Conservation (phyloP, 2,329 filamentous ascomycete genomes). For the Dryadomyces sulphureus region DNA sequence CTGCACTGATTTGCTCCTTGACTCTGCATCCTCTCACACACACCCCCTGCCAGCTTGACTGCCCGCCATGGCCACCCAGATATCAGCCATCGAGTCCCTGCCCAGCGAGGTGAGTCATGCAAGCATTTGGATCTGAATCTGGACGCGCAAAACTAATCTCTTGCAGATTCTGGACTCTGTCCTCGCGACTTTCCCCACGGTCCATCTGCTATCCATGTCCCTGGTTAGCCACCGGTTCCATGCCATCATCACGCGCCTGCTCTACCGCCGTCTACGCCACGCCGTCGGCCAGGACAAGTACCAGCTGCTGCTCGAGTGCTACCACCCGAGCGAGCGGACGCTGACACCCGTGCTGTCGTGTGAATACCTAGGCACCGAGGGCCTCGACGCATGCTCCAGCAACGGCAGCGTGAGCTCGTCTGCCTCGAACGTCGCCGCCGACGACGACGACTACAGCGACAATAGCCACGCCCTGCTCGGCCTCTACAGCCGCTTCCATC, state of each 20-base stretch:
- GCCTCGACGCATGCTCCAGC: constrained; percentile 24
- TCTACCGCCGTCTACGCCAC: constrained; percentile 19
- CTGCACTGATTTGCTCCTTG: too few relatives aligned
- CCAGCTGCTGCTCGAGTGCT: constrained; percentile 63
- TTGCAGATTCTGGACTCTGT: constrained; percentile 18
- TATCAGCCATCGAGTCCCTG: constrained; percentile 5
- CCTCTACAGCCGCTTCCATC: constrained; percentile 59
- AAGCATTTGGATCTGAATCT: neutral
- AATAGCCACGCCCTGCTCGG: constrained; percentile 27
- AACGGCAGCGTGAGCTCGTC: neutral
- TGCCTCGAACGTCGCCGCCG: too few relatives aligned
- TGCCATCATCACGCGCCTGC: constrained; percentile 14
- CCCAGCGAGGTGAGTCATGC: constrained; percentile 7
- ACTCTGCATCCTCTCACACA: neutral
- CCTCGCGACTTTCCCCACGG: constrained; percentile 15
- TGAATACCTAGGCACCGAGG: constrained; percentile 49
- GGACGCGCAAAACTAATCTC: neutral
- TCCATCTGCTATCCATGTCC: constrained; percentile 14
- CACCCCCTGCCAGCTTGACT: neutral
- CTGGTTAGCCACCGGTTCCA: constrained; percentile 18
- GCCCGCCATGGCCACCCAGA: neutral
- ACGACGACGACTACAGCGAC: constrained; percentile 7
- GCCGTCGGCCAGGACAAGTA: constrained; percentile 45
- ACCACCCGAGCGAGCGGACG: constrained; percentile 54
- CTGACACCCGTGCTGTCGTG: constrained; percentile 55